Evolutionary conservation across 306 rosid species (phyloP), one percentile per base, ranked within the genome.

Genomic region (Fragaria ananassa): DNA sequence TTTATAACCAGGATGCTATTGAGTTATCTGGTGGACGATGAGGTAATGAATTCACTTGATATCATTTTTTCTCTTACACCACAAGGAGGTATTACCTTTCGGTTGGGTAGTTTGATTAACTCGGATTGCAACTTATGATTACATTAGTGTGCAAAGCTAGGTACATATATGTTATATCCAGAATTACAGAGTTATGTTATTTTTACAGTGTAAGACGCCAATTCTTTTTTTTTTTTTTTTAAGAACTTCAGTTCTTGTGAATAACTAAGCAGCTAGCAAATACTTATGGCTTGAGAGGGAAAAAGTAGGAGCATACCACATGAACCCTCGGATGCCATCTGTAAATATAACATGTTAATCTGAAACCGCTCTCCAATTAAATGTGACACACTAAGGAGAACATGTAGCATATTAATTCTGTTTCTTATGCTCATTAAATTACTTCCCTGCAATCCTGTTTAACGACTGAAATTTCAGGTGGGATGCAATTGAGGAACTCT

Each of bases 21-120:
- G 93, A 96, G 77, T 81, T 96, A 77, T 96, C 99, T 54, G 99
- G 98, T 68, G 97, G 98, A 31, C 86, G 98, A 87, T 92, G 84
- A 90, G 68, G 81, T 79, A 76, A 76, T 66, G 23, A 19, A 45
- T 41, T 56, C 54, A 42, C 69, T 60, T 75, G 76, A 39, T 41
- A 39, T 60, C 13, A n/a, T 68, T 68, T 68, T 68, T 49, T 65
- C 47, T 65, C 75, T 76, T 39, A 63, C 49, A 45, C 37, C 17
- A 71, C 29, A 14, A 54, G 64, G 72, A 25, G 65, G 66, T 71
- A 76, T 61, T 82, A 57, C 80, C 58, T 84, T 81, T 83, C 74
- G 76, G 64, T 82, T 81, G 82, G 72, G 75, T 82, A 79, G 82
- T 81, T 75, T 79, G 78, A 57, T 56, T 45, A 57, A n/a, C 35